phyloP scores from a whole-genome alignment of 2,329 filamentous ascomycete species.

The Trichoderma aggressivum region DNA sequence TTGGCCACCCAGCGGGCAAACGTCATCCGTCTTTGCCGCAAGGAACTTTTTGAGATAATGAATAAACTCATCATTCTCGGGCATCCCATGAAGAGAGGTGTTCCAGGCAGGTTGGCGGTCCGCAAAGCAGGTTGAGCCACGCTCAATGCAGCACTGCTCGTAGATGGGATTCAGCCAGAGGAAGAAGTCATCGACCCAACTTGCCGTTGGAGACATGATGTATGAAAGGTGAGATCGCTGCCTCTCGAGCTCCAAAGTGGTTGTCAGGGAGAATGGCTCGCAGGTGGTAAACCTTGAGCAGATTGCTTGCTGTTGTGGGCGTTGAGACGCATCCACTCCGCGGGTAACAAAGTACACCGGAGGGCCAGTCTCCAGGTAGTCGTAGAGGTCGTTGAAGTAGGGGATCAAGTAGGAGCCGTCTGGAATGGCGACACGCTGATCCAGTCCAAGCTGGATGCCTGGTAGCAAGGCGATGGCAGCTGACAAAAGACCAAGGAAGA shows the following conservation, averaged over 20 bases:
- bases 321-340: constrained; percentile 72
- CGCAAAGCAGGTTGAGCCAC: constrained; percentile 72
- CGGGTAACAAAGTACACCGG: constrained; percentile 95
- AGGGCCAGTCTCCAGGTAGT: constrained; percentile 85
- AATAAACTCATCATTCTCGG: constrained; percentile 86
- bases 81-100: constrained; percentile 85
- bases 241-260: constrained; percentile 89
- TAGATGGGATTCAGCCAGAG: constrained; percentile 87
- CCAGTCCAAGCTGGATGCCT: constrained; percentile 78
- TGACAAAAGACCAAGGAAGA: constrained; percentile 86
- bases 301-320: constrained; percentile 75
- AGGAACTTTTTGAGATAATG: constrained; percentile 83
- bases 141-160: constrained; percentile 68
- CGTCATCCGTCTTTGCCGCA: constrained; percentile 70
- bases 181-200: constrained; percentile 96
- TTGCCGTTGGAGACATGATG: constrained; percentile 82
- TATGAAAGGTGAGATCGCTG: constrained; percentile 86
- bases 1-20: constrained; percentile 83
- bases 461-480: constrained; percentile 82
- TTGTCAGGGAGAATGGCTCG: constrained; percentile 76
- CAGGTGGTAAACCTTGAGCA: constrained; percentile 92
- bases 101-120: constrained; percentile 81
- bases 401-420: constrained; percentile 91
- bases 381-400: constrained; percentile 94
- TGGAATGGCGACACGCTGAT: constrained; percentile 91